phyloP scores from a whole-genome alignment of 352 stramenopile genomes.

The Globisporangium ultimum region DNA sequence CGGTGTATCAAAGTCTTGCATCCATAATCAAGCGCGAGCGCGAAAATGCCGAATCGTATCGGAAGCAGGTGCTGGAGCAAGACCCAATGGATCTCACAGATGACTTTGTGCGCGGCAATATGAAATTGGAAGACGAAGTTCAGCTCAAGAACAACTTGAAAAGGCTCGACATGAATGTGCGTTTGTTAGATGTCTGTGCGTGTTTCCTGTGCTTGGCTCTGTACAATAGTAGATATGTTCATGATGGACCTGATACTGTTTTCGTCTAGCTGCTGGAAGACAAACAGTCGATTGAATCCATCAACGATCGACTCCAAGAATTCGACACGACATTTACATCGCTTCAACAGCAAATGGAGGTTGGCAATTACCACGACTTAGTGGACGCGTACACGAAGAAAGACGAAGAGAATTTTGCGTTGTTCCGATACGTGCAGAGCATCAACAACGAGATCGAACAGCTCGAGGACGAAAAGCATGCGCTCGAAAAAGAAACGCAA shows the following conservation, averaged over 20 bases:
- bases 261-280: constrained; percentile 54
- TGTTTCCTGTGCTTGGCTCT: background rate
- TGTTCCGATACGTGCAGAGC: constrained; percentile 78
- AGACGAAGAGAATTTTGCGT: constrained; percentile 78
- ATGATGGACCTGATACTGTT: background rate
- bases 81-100: constrained; percentile 63
- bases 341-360: constrained; percentile 63
- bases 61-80: constrained; percentile 75
- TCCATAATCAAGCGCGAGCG: constrained; percentile 72
- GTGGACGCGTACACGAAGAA: constrained; percentile 60
- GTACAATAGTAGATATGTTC: background rate
- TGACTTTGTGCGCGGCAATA: constrained; percentile 69
- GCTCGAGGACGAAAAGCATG: constrained; percentile 74
- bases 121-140: constrained; percentile 75
- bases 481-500: constrained; percentile 51
- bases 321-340: constrained; percentile 64
- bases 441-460: constrained; percentile 80
- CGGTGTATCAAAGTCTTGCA: constrained; percentile 67
- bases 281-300: constrained; percentile 60
- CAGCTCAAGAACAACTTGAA: constrained; percentile 66
- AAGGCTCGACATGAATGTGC: constrained; percentile 55
- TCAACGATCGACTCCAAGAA: constrained; percentile 71
- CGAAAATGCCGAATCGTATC: constrained; percentile 70
- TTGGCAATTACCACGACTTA: constrained; percentile 60
- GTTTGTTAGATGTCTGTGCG: background rate